Evolutionary conservation across 148 eudicot genomes (phyloP).

Genomic region (Rhododendron simsii): DNA sequence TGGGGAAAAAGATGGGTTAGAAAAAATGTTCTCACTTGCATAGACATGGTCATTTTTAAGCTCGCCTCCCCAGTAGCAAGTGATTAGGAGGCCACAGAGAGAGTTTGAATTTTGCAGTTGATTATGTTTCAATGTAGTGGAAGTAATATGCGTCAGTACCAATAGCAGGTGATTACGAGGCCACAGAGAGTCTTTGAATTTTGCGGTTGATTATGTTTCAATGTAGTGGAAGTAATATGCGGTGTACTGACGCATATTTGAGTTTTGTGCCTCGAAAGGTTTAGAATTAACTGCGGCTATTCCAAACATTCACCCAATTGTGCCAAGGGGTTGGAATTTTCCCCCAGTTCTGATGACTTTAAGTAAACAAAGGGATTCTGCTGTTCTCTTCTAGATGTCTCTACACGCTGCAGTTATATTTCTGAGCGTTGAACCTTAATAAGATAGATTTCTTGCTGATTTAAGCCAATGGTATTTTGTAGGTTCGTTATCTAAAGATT

Average conservation of each 20-base stretch:
- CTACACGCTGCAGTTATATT: neutral
- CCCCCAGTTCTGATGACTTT: neutral
- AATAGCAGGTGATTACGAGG: neutral
- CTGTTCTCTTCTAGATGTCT: neutral
- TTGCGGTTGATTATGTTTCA: neutral
- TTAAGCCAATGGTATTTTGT: constrained; percentile 10
- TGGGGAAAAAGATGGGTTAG: neutral
- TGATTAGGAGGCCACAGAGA: neutral
- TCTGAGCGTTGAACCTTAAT: neutral
- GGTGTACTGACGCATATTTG: neutral
- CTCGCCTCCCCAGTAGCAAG: neutral
- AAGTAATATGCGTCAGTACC: neutral
- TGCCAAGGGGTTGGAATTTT: neutral
- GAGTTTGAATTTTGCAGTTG: neutral
- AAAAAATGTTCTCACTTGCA: neutral
- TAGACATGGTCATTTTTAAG: neutral
- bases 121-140: neutral
- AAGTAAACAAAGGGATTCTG: neutral
- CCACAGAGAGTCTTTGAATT: neutral
- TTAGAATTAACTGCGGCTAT: neutral
- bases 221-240: neutral
- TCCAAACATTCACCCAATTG: neutral
- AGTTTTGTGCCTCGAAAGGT: neutral
- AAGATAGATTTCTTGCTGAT: neutral
- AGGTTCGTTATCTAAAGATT: constrained; percentile 60